A percentile compares a stretch with the other conserved stretches of the same genome.
These are phyloP conservation scores for Pochonia chlamydosporia DNA, from an alignment of 2,329 filamentous ascomycete genomes.

Conservation along the genomic window DNA sequence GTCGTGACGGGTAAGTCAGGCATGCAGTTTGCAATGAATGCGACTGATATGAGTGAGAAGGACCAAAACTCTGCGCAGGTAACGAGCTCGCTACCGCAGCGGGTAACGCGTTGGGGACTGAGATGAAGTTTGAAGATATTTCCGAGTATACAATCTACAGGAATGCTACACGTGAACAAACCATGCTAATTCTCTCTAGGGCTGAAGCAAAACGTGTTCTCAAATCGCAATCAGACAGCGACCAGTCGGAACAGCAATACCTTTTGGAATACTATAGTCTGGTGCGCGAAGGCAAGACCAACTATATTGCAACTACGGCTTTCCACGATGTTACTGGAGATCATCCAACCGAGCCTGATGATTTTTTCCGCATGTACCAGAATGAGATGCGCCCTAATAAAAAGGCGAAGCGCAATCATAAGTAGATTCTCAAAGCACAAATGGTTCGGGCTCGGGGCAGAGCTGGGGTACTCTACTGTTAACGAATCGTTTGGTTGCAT, in stretches of 20 bases:
- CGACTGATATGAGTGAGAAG: constrained; percentile 18
- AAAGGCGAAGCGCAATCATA: constrained; percentile 10
- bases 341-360: constrained; percentile 38
- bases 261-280: constrained; percentile 47
- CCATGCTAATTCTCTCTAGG: constrained; percentile 1
- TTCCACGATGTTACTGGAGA: constrained; percentile 43
- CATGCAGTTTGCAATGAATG: constrained; percentile 20
- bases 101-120: constrained; percentile 33
- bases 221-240: constrained; percentile 11
- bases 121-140: constrained; percentile 22
- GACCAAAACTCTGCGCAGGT: constrained; percentile 39
- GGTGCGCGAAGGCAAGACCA: constrained; percentile 47
- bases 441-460: too few species aligned
- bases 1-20: constrained; percentile 35
- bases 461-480: too few species aligned
- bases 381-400: constrained; percentile 14
- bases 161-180: too few species aligned
- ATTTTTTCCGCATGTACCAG: constrained; percentile 43
- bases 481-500: too few species aligned
- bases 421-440: too few species aligned
- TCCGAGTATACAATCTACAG: constrained; percentile 6
- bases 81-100: constrained; percentile 40
- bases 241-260: constrained; percentile 37
- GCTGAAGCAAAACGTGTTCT: constrained; percentile 11
- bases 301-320: constrained; percentile 44